Percentiles rank a stretch among this genome's conserved stretches.
Evolutionary conservation across 106 monocot species (phyloP).

Genomic region (Acanthochlamys bracteata): DNA sequence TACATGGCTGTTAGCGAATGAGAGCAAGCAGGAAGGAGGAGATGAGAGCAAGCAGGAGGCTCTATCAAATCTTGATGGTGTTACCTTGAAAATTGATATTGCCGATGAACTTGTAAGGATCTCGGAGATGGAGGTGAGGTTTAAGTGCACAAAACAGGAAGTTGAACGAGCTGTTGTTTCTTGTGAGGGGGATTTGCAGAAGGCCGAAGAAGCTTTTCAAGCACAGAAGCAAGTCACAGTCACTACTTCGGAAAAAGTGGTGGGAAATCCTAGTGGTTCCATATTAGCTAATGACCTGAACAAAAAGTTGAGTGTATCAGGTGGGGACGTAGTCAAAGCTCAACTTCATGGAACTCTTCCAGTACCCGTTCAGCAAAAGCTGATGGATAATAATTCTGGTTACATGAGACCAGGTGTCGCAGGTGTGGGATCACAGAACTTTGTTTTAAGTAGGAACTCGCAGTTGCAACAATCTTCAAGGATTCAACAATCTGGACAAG

Average conservation of each 20-base stretch:
- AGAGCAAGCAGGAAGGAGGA: no score
- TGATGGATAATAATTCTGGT: slow-evolving; percentile 43
- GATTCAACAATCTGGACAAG: slow-evolving; percentile 23
- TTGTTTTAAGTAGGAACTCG: slow-evolving; percentile 14
- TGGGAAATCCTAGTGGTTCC: slow-evolving; percentile 22
- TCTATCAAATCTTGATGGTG: slow-evolving; percentile 21
- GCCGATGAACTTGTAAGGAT: slow-evolving; percentile 61
- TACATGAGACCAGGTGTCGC: slow-evolving; percentile 15
- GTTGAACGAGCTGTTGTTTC: slow-evolving; percentile 73
- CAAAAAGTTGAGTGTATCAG: background rate
- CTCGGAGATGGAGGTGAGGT: slow-evolving; percentile 43
- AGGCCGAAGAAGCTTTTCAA: slow-evolving; percentile 47
- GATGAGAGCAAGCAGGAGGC: slow-evolving; percentile 29
- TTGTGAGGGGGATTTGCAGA: slow-evolving; percentile 72
- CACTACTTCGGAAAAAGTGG: slow-evolving; percentile 9
- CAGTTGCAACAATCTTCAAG: slow-evolving; percentile 17
- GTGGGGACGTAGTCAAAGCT: slow-evolving; percentile 2
- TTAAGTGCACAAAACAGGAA: slow-evolving; percentile 80
- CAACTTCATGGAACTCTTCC: slow-evolving; percentile 21
- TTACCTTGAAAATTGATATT: slow-evolving; percentile 68
- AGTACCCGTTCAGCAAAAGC: slow-evolving; percentile 21
- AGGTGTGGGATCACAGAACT: slow-evolving; percentile 11
- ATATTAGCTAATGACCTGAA: slow-evolving; percentile 3
- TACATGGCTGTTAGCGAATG: slow-evolving; percentile 78
- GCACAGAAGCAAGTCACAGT: slow-evolving; percentile 48